Percentiles rank a stretch among this genome's conserved stretches.
These are phyloP conservation scores for Starmerella scarabaei DNA, from an alignment of 805 yeast species.

Conservation along the genomic window DNA sequence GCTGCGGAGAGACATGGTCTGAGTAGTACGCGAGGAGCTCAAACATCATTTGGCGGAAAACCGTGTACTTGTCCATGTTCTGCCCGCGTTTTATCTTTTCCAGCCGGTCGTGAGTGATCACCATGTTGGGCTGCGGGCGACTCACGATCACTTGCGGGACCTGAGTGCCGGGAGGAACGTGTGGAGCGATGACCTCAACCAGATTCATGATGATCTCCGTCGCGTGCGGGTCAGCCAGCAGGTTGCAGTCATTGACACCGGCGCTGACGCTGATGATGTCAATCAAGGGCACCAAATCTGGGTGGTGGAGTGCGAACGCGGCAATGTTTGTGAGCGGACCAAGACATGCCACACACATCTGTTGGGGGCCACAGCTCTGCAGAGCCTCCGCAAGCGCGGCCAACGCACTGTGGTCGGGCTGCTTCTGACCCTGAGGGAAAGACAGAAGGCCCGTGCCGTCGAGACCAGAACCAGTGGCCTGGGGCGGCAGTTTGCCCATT, in stretches of 20 bases:
- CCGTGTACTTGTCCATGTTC: slow-evolving; percentile 28
- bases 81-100: slow-evolving; percentile 30
- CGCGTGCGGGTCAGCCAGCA: slow-evolving; percentile 64
- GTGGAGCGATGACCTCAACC: slow-evolving; percentile 30
- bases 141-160: slow-evolving; percentile 15
- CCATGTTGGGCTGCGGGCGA: slow-evolving; percentile 32
- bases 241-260: slow-evolving; percentile 52
- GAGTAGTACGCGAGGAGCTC: slow-evolving; percentile 44
- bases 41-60: slow-evolving; percentile 40
- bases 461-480: slow-evolving; percentile 68
- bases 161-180: slow-evolving; percentile 17
- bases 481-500: slow-evolving; percentile 36
- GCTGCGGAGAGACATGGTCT: slow-evolving; percentile 45
- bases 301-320: slow-evolving; percentile 39
- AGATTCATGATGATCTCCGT: slow-evolving; percentile 45
- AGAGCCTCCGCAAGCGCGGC: slow-evolving; percentile 36
- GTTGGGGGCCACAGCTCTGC: slow-evolving; percentile 30
- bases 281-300: slow-evolving; percentile 39
- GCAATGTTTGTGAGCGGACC: slow-evolving; percentile 72
- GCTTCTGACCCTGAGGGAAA: slow-evolving; percentile 29
- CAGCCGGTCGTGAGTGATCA: slow-evolving; percentile 36
- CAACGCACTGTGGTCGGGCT: slow-evolving; percentile 29
- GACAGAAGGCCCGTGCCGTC: slow-evolving; percentile 62
- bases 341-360: slow-evolving; percentile 52
- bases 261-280: slow-evolving; percentile 69